Base-by-base conservation (phyloP, 225 moss, liverwort and hornwort genomes). In the Rhytidiadelphus loreus region DNA sequence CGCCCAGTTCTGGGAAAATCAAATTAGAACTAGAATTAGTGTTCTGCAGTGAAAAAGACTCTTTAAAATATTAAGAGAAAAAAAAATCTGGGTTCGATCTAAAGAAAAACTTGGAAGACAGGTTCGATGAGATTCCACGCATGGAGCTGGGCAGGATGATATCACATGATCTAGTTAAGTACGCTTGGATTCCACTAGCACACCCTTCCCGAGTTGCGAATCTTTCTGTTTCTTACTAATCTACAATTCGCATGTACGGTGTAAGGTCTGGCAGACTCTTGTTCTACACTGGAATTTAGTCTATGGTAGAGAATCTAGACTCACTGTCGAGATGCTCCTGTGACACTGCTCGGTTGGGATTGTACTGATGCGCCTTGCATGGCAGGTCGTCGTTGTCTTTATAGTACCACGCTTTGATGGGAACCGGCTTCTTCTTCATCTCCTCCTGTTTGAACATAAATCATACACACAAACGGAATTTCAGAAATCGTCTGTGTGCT, bases 351-450 rank as follows among this genome's bases (percentile, higher is more conserved):
- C 84, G 90, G 92, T 93, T 95, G 81, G 95, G 95, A 44, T 56
- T 85, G 86, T 91, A 95, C 75, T 93, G 90, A 55, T 95, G 95
- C 46, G 88, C 86, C 81, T 82, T 87, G 86, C 88, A 88, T 35
- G 94, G 92, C 63, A 64, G 82, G 46, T 94, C 95, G 64, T 80
- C 90, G 53, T 85, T 93, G 8, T 91, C 87, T 46, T 94, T 91
- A 70, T 88, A 95, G 48, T 92, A 92, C 95, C 95, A 95, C 3
- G 94, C 95, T 52, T 91, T 89, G 33, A 95, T 90, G 52, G 94
- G 93, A 29, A 55, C 50, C 57, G 84, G 50, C 84, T 76, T 86
- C 83, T 88, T 78, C 66, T 66, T 80, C 61, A 77, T 43, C 76
- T 62, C 70, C 74, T 88, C 84, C 90, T 90, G 88, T 57, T 72